These are phyloP conservation scores for Ascochyta rabiei DNA, from an alignment of 2,329 filamentous ascomycete genomes.

Conservation along the genomic window DNA sequence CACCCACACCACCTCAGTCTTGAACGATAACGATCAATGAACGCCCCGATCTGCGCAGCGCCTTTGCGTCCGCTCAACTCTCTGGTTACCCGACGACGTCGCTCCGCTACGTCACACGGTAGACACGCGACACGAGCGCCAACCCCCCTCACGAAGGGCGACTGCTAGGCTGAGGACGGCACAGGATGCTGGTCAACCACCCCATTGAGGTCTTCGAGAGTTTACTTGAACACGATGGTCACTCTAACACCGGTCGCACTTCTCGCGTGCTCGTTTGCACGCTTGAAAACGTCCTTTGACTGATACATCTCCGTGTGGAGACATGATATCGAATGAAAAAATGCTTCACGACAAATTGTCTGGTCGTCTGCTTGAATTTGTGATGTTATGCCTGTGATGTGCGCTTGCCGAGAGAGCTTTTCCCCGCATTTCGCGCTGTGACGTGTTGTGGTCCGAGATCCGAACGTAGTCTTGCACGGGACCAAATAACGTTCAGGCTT, in stretches of 20 bases:
- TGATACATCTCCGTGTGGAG: constrained; percentile 45
- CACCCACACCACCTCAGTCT: constrained; percentile 39
- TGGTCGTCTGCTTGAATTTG: constrained; percentile 11
- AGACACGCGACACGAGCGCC: constrained; percentile 35
- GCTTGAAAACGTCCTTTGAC: constrained; percentile 44
- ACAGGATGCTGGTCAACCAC: constrained; percentile 45
- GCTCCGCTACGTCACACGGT: constrained; percentile 34
- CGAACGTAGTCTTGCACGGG: background rate
- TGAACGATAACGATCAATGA: constrained; percentile 38
- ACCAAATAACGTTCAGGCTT: too few species aligned
- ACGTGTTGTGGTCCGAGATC: background rate
- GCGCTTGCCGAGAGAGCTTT: constrained; percentile 18
- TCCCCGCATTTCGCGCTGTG: constrained; percentile 17
- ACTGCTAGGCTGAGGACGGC: constrained; percentile 36
- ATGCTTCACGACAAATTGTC: constrained; percentile 44
- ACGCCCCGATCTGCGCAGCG: constrained; percentile 34
- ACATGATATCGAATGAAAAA: constrained; percentile 42
- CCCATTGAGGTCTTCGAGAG: constrained; percentile 41
- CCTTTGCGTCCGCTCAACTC: constrained; percentile 30
- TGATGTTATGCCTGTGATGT: constrained; percentile 18
- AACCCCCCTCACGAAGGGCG: constrained; percentile 27
- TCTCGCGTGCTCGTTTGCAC: constrained; percentile 19
- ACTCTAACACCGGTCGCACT: constrained; percentile 46
- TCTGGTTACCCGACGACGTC: constrained; percentile 30
- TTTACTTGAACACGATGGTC: constrained; percentile 44